Conservation (phyloP, 257 asterid genomes). For the Leonotis leonurus region DNA sequence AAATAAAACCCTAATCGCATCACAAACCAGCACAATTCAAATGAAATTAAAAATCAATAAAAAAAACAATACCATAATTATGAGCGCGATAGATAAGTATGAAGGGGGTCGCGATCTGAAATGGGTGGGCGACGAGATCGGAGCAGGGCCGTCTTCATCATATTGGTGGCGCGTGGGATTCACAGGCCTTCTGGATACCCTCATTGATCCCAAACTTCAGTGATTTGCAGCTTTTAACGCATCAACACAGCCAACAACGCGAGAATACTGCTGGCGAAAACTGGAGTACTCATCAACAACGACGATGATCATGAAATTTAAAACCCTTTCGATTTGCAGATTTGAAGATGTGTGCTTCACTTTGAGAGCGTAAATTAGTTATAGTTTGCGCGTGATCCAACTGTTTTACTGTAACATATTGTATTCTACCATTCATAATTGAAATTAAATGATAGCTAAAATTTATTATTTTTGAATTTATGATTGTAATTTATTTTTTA, state of each 20-base stretch:
- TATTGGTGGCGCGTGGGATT: conserved; percentile 54
- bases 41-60: neutral
- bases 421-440: no score
- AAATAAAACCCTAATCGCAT: neutral
- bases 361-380: neutral
- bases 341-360: no score
- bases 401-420: neutral
- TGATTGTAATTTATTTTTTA: no score
- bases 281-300: neutral
- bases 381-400: conserved; percentile 1
- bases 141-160: conserved; percentile 29
- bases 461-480: no score
- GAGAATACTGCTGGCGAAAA: neutral
- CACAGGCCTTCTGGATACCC: conserved; percentile 45
- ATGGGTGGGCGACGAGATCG: conserved; percentile 26
- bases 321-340: neutral
- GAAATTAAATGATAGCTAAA: no score
- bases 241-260: neutral
- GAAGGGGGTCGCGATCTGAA: conserved; percentile 46
- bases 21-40: neutral
- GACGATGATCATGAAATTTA: neutral
- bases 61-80: conserved; percentile 33
- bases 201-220: conserved; percentile 14
- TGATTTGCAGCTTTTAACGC: neutral
- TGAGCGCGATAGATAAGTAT: conserved; percentile 32